Percentiles rank a stretch among this genome's conserved stretches.
phyloP scores from a whole-genome alignment of 2,329 filamentous ascomycete genomes.

The Ophiostoma montium region DNA sequence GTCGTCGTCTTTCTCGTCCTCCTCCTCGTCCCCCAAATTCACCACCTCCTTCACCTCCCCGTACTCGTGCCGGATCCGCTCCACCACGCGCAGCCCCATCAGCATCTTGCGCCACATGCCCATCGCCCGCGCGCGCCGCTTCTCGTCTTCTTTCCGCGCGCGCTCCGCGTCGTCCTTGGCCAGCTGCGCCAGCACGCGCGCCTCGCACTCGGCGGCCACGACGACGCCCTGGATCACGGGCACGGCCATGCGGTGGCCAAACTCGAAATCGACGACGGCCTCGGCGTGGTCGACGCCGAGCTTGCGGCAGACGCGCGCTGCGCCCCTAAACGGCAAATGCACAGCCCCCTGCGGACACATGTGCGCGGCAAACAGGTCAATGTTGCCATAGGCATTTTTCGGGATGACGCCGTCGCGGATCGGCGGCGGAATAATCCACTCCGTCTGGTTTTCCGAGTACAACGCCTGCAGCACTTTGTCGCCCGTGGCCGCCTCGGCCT shows the following conservation, averaged over 20 bases:
- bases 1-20: conserved; percentile 28
- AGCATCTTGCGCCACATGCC: conserved; percentile 76
- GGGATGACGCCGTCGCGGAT: conserved; percentile 78
- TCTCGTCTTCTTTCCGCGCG: conserved; percentile 66
- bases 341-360: conserved; percentile 76
- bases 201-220: conserved; percentile 66
- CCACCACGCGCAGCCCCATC: conserved; percentile 69
- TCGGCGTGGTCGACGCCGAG: conserved; percentile 82
- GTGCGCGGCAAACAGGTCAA: conserved; percentile 84
- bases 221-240: conserved; percentile 86
- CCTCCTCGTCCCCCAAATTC: conserved; percentile 17
- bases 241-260: conserved; percentile 85
- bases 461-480: conserved; percentile 77
- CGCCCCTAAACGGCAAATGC: conserved; percentile 68
- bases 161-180: conserved; percentile 63
- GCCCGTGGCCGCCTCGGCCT: conserved; percentile 65
- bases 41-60: conserved; percentile 38
- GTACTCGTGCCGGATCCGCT: conserved; percentile 65
- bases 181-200: conserved; percentile 63
- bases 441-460: conserved; percentile 73
- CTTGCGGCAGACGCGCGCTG: conserved; percentile 66
- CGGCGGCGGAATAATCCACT: conserved; percentile 86
- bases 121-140: conserved; percentile 59
- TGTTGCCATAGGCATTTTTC: conserved; percentile 91
- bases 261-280: conserved; percentile 92